Evolutionary conservation across 345 rosid species (phyloP).

Genomic region (Cardiospermum halicacabum): DNA sequence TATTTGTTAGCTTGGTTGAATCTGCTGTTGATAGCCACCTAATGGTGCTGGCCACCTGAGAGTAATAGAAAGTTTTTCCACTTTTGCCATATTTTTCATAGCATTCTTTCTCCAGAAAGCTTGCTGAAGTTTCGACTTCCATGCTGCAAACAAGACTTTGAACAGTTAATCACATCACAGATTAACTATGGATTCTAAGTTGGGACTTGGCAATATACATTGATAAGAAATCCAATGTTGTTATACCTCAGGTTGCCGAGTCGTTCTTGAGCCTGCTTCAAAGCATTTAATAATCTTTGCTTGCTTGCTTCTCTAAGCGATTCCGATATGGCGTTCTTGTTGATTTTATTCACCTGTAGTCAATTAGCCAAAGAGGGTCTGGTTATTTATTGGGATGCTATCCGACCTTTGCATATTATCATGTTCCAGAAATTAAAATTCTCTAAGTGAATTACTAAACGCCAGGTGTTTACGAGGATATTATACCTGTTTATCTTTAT

Average conservation of each 20-base stretch:
- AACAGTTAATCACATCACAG: not conserved
- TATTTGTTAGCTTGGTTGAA: constrained; percentile 33
- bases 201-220: not conserved
- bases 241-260: constrained; percentile 41
- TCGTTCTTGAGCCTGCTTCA: constrained; percentile 51
- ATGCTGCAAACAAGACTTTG: constrained; percentile 38
- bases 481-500: constrained; percentile 57
- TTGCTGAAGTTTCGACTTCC: constrained; percentile 43
- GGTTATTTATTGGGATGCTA: not conserved
- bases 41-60: constrained; percentile 73
- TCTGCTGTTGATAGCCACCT: constrained; percentile 69
- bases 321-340: constrained; percentile 64
- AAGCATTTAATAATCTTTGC: constrained; percentile 53
- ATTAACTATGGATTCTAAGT: not conserved
- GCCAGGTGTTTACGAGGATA: not conserved
- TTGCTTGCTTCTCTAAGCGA: constrained; percentile 65
- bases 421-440: not conserved
- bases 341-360: constrained; percentile 47
- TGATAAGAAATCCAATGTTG: not conserved
- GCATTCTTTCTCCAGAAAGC: constrained; percentile 73
- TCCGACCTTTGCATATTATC: not conserved
- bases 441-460: not conserved
- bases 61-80: constrained; percentile 78
- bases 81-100: constrained; percentile 74
- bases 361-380: not conserved